These are phyloP conservation scores for Colletotrichum viniferum DNA, from an alignment of 2,329 filamentous ascomycete genomes.

Conservation along the genomic window DNA sequence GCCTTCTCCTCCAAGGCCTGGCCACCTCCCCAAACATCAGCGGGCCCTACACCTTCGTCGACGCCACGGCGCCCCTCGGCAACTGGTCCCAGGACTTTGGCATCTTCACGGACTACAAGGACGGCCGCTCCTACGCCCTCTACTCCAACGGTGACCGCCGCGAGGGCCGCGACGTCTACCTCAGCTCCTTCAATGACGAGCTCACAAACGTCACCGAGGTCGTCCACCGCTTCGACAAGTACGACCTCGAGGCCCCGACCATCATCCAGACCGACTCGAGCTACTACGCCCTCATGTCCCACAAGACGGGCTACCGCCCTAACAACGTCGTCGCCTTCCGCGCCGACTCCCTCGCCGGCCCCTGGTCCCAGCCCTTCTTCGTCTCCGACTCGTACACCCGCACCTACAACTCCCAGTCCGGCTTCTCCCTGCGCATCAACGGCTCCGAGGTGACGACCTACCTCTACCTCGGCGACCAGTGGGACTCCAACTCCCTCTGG, in stretches of 20 bases:
- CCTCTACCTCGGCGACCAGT: conserved; percentile 53
- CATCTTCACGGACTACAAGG: conserved; percentile 63
- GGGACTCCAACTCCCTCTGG: conserved; percentile 58
- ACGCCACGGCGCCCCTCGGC: conserved; percentile 58
- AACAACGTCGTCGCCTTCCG: conserved; percentile 65
- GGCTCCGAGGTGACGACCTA: conserved; percentile 54
- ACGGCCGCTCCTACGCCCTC: conserved; percentile 58
- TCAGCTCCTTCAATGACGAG: conserved; percentile 57
- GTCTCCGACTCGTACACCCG: conserved; percentile 52
- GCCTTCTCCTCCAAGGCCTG: conserved; percentile 59
- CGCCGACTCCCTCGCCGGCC: conserved; percentile 50
- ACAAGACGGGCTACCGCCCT: conserved; percentile 67
- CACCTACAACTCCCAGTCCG: conserved; percentile 57
- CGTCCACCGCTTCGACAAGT: conserved; percentile 61
- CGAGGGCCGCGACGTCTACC: conserved; percentile 61
- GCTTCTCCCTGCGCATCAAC: conserved; percentile 51
- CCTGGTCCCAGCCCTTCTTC: conserved; percentile 58
- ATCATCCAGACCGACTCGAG: conserved; percentile 64
- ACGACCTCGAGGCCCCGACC: conserved; percentile 63
- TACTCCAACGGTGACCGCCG: conserved; percentile 63
- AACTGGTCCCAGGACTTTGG: conserved; percentile 70
- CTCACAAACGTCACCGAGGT: conserved; percentile 56
- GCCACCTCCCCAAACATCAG: conserved; percentile 56
- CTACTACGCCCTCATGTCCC: conserved; percentile 66
- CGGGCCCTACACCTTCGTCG: conserved; percentile 59